Percentiles rank a stretch among this genome's conserved stretches.
Evolutionary conservation across 768 basidiomycete genomes (phyloP).

Genomic region (Albatrellus ellisii): DNA sequence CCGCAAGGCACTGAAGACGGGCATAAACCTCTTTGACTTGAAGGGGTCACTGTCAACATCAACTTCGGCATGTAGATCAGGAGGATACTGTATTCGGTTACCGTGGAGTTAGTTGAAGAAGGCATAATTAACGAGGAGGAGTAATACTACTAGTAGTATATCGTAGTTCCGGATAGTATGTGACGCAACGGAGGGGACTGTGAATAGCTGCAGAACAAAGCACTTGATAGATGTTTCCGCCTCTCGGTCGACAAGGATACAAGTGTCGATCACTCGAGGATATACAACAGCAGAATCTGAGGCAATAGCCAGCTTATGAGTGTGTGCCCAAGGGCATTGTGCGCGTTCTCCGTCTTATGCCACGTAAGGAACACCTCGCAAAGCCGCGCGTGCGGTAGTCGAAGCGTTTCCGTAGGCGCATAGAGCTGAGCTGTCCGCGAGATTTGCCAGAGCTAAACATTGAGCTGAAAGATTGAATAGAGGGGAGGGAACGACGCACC

Average conservation of each 20-base stretch:
- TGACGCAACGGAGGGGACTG: constrained; percentile 72
- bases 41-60: constrained; percentile 82
- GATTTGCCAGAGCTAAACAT: constrained; percentile 32
- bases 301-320: constrained; percentile 67
- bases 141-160: constrained; percentile 58
- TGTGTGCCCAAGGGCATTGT: constrained; percentile 56
- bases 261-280: constrained; percentile 77
- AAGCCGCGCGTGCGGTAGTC: constrained; percentile 85
- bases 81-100: constrained; percentile 42
- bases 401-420: constrained; percentile 86
- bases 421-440: constrained; percentile 88
- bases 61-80: constrained; percentile 25
- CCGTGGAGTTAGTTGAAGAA: constrained; percentile 86
- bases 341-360: constrained; percentile 84
- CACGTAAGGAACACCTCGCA: constrained; percentile 90
- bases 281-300: constrained; percentile 79
- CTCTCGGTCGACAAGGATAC: constrained; percentile 86
- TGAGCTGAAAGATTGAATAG: neutral
- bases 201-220: constrained; percentile 86
- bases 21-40: constrained; percentile 93
- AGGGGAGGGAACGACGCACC: constrained; percentile 35
- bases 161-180: constrained; percentile 65
- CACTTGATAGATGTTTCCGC: constrained; percentile 93
- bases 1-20: constrained; percentile 82
- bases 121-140: constrained; percentile 73